Evolutionary conservation across 306 rosid species (phyloP).

Genomic region (Lablab purpureus): DNA sequence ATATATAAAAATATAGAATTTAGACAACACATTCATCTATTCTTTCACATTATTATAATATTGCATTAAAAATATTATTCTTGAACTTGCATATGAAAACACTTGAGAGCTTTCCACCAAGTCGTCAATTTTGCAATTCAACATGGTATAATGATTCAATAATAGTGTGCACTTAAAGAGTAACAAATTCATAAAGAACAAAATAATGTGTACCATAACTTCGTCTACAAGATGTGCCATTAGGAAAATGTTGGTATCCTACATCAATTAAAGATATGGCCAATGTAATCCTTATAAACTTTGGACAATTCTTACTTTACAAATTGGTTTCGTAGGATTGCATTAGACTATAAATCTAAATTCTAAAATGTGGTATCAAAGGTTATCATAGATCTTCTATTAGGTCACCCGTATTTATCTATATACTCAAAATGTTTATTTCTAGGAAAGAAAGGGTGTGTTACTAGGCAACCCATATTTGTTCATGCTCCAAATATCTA

Average conservation of each 20-base stretch:
- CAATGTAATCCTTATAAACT: too few species aligned
- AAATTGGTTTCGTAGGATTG: too few species aligned
- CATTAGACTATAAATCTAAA: too few species aligned
- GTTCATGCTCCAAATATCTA: neutral
- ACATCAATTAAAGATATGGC: too few species aligned
- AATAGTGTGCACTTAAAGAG: conserved; percentile 8
- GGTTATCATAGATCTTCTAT: neutral
- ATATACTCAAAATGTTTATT: too few species aligned
- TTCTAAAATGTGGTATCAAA: too few species aligned
- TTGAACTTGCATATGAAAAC: conserved; percentile 12
- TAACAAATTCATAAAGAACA: conserved; percentile 29
- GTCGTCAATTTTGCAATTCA: conserved; percentile 35
- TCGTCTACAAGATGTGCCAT: too few species aligned
- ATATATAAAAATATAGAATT: neutral
- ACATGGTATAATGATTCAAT: neutral
- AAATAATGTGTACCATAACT: conserved; percentile 2
- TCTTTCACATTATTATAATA: neutral
- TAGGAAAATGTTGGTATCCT: too few species aligned
- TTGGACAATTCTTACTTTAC: too few species aligned
- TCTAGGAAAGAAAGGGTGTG: neutral
- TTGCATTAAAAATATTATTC: conserved; percentile 23
- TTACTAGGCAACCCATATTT: neutral
- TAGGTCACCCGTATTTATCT: neutral
- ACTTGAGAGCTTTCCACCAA: conserved; percentile 29
- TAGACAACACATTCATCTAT: neutral